Evolutionary conservation across 176 grass and related monocot species (phyloP).

Genomic region (Secale cereale): DNA sequence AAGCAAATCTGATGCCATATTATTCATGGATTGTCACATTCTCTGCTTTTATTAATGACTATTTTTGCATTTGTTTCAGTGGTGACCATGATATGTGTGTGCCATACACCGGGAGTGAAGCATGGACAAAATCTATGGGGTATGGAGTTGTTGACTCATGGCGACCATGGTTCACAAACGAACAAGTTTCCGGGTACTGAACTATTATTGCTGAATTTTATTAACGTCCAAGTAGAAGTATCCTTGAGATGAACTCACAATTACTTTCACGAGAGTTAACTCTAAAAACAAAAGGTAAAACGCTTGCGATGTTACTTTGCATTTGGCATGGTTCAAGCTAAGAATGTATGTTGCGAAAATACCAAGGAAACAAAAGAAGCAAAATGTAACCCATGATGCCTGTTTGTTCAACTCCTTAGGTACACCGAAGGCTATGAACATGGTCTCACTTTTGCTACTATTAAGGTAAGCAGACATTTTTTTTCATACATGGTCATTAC

Average conservation of each 20-base stretch:
- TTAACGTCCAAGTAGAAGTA: neutral
- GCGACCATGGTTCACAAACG: constrained; percentile 59
- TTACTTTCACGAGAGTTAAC: neutral
- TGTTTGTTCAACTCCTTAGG: constrained; percentile 41
- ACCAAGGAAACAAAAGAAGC: neutral
- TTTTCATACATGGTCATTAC: neutral
- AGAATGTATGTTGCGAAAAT: neutral
- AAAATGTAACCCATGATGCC: neutral
- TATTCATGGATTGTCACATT: neutral
- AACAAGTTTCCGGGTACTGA: constrained; percentile 87
- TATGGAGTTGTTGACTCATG: constrained; percentile 70
- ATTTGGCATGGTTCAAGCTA: neutral
- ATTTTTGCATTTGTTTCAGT: constrained; percentile 38
- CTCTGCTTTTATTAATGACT: neutral
- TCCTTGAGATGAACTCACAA: neutral
- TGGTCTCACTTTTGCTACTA: constrained; percentile 76
- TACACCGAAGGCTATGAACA: constrained; percentile 81
- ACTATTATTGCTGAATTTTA: neutral
- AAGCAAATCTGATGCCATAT: neutral
- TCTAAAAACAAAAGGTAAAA: neutral
- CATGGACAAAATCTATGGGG: constrained; percentile 78
- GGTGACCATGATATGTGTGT: constrained; percentile 98
- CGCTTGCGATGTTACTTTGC: neutral
- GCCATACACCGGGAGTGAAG: constrained; percentile 74
- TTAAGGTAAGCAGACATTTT: constrained; percentile 57